A percentile compares a stretch with the other conserved stretches of the same genome.
phyloP scores from a whole-genome alignment of 2,329 filamentous ascomycete species.

The Didymella segeticola region DNA sequence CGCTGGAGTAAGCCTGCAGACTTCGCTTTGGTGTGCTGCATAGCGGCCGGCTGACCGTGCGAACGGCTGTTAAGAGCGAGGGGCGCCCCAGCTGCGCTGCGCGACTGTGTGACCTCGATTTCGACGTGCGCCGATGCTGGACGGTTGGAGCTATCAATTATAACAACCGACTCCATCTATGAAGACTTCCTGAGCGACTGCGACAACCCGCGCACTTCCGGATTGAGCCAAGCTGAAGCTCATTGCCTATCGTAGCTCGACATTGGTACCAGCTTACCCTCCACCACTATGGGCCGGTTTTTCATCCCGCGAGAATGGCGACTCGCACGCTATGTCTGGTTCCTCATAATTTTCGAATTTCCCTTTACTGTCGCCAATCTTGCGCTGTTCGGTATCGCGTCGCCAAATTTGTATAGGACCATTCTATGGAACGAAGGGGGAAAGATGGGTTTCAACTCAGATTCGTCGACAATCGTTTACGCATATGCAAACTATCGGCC shows the following conservation, averaged over 20 bases:
- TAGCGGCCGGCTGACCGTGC: conserved; percentile 20
- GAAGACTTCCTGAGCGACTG: conserved; percentile 13
- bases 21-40: conserved; percentile 23
- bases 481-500: conserved; percentile 74
- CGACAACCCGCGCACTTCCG: conserved; percentile 15
- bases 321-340: conserved; percentile 58
- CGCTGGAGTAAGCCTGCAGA: conserved; percentile 17
- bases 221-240: conserved; percentile 16
- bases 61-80: conserved; percentile 33
- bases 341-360: conserved; percentile 71
- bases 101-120: conserved; percentile 14
- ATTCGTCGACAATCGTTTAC: conserved; percentile 72
- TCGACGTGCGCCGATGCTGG: conserved; percentile 20
- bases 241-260: background rate
- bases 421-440: conserved; percentile 76
- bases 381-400: conserved; percentile 74
- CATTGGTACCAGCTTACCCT: background rate
- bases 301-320: conserved; percentile 63
- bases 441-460: conserved; percentile 75
- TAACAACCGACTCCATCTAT: conserved; percentile 11
- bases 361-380: conserved; percentile 69
- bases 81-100: conserved; percentile 22
- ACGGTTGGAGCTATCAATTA: conserved; percentile 13
- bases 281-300: conserved; percentile 47
- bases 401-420: conserved; percentile 75